Percentiles rank a stretch among this genome's conserved stretches.
Evolutionary conservation across 164 flowering plant genomes (phyloP).

Genomic region (Protea cynaroides): DNA sequence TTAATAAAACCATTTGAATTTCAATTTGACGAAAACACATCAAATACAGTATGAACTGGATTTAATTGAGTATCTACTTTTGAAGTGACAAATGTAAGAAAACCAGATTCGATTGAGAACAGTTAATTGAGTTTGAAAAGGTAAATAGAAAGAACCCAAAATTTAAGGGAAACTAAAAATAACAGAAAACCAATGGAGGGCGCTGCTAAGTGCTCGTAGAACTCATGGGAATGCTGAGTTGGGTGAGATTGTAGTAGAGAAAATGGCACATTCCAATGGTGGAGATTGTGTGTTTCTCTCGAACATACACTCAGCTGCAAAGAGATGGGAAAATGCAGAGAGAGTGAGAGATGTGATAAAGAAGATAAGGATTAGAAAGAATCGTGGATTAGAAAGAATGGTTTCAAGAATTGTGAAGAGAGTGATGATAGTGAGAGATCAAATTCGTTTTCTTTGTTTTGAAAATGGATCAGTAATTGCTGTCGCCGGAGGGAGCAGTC

Average conservation of each 20-base stretch:
- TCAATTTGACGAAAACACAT: too few relatives aligned
- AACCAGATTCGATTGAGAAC: too few relatives aligned
- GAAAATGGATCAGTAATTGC: too few relatives aligned
- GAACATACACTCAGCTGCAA: slow-evolving; percentile 54
- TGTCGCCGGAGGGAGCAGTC: too few relatives aligned
- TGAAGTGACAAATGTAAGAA: too few relatives aligned
- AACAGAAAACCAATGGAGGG: too few relatives aligned
- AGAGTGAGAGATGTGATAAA: slow-evolving; percentile 56
- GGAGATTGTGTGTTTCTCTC: slow-evolving; percentile 79
- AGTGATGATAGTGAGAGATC: slow-evolving; percentile 66
- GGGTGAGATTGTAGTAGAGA: slow-evolving; percentile 46
- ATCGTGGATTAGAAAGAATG: slow-evolving; percentile 52
- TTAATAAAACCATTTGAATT: too few relatives aligned
- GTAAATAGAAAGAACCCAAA: too few relatives aligned
- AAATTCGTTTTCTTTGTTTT: slow-evolving; percentile 71
- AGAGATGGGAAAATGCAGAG: slow-evolving; percentile 61
- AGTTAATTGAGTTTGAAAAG: too few relatives aligned
- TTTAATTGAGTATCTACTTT: too few relatives aligned
- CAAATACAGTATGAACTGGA: too few relatives aligned
- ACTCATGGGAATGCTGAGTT: slow-evolving; percentile 36
- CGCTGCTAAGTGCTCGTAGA: slow-evolving; percentile 69
- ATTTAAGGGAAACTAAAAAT: too few relatives aligned
- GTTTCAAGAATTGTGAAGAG: slow-evolving; percentile 58
- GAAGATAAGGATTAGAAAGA: slow-evolving; percentile 46
- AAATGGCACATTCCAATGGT: slow-evolving; percentile 40